Evolutionary conservation across 768 basidiomycete genomes (phyloP).

Genomic region (Lactifluus rugatus): DNA sequence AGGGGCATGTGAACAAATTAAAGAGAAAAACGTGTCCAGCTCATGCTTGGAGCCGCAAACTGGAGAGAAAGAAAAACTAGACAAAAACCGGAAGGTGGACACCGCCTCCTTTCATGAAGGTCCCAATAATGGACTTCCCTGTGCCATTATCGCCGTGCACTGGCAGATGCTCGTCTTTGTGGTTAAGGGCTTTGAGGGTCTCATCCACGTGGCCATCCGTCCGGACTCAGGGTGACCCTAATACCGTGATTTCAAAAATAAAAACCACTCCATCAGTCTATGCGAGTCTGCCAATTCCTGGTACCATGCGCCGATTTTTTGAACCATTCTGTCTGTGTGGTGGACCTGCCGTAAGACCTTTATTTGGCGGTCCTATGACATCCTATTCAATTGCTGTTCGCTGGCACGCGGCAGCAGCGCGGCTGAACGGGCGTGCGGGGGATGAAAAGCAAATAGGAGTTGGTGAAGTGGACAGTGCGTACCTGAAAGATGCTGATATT

Average conservation of each 20-base stretch:
- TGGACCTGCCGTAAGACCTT: no score
- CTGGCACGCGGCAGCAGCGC: not conserved
- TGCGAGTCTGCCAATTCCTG: no score
- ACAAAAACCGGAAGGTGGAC: not conserved
- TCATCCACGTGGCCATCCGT: not conserved
- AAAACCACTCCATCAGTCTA: no score
- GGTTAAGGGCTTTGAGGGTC: not conserved
- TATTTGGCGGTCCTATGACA: not conserved
- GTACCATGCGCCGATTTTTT: no score
- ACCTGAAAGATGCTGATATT: not conserved
- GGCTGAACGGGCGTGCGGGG: not conserved
- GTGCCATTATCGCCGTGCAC: not conserved
- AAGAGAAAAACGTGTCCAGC: conserved; percentile 6
- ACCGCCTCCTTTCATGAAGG: not conserved
- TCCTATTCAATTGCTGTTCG: not conserved
- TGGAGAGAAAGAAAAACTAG: not conserved
- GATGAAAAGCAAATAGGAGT: not conserved
- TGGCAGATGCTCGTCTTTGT: not conserved
- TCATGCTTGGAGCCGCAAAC: not conserved
- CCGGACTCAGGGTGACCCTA: no score
- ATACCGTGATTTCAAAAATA: no score
- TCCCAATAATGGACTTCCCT: not conserved
- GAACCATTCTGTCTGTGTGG: no score
- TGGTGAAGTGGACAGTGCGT: not conserved
- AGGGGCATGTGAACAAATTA: conserved; percentile 13